Evolutionary conservation across 805 yeast species (phyloP), one percentile per base, ranked within the genome.

Genomic region (Jamesozyma piceae): DNA sequence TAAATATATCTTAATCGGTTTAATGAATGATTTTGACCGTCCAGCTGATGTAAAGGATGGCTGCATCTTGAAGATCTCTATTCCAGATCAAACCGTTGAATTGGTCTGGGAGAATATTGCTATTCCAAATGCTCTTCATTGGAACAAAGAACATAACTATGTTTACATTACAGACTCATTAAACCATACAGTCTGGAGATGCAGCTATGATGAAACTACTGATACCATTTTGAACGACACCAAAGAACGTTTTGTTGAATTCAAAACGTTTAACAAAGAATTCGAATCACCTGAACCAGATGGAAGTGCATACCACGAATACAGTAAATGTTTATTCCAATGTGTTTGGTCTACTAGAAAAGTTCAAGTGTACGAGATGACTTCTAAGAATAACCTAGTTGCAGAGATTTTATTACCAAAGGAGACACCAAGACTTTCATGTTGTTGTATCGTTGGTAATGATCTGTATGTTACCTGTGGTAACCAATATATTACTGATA

Each of bases 51-150:
- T 14, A 4, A 74, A 74, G 22, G 52, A 56, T 42, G 96, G 95
- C 1, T 68, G 68, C 38, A 54, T 80, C 37, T 68, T 73, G 52
- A 65, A 69, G 34, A 64, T 69, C 41, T 63, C 66, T 32, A 53
- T 67, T 14, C 47, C 53, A 14, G 58, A 61, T 9, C 56, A 55
- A 4, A 50, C 55, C 2, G 59, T 56, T 5, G 49, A 48, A 11
- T 28, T 59, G 10, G 54, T 72, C 2, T 60, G 68, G 43, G 68
- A 68, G 21, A 58, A 64, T 18, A 62, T 75, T 37, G 59, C 60
- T 14, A 79, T 82, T 40, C 78, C 95, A 15, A 88, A 88, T 58
- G 95, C 95, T 8, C 64, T 80, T 43, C 78, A 73, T 36, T 82
- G 81, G 77, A 45, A 45, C 39, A 8, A 11, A 3, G 57, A 58